Base-by-base conservation (phyloP, 2,329 filamentous ascomycete genomes). In the Ophiostoma populinum region DNA sequence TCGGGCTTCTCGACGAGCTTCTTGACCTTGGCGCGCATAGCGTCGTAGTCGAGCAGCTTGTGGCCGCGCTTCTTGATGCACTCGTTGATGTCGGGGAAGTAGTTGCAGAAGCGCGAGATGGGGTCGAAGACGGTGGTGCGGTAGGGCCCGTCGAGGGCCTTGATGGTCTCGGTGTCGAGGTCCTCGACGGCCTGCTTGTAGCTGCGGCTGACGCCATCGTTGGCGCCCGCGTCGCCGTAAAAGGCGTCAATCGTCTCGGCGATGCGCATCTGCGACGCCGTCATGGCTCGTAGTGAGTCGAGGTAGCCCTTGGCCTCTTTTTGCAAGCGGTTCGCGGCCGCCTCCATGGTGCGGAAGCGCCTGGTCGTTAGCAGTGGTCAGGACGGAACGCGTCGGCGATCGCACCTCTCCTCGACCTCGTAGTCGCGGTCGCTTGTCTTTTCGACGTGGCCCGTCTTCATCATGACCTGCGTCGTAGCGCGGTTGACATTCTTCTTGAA, bases 101-200 rank as follows among this genome's bases (percentile, higher is more conserved):
- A 98, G 46, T 83, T 82, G 62, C 87, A 95, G 63, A 95, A 98
- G 45, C 86, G 74, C 43, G 78, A 78, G 54, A 98, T 98, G 27
- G 90, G 90, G 48, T 98, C 90, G 32, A 98, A 69, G 19, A 98
- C 90, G 6, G 90, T 95, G 28, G 80, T 80, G 72, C 81, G 72
- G 59, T 94, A 98, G 31, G 90, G 92, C 4, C 90, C 90, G 57
- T 98, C 90, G 43, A 98, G 66, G 6, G 90, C 90, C 57, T 98
- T 98, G 59, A 98, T 94, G 1, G 90, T 98, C 57, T 98, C 92
- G 35, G 90, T 80, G 55, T 98, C 92, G 32, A 98, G 69, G 53
- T 98, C 90, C 53, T 94, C 90, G 15, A 98, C 92, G 7, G 90
- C 90, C 55, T 95, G 86, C 59, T 95, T 98, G 63, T 98, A 98